These are phyloP conservation scores for Capsella bursapastoris DNA, from an alignment of 345 rosid genomes.

Conservation along the genomic window DNA sequence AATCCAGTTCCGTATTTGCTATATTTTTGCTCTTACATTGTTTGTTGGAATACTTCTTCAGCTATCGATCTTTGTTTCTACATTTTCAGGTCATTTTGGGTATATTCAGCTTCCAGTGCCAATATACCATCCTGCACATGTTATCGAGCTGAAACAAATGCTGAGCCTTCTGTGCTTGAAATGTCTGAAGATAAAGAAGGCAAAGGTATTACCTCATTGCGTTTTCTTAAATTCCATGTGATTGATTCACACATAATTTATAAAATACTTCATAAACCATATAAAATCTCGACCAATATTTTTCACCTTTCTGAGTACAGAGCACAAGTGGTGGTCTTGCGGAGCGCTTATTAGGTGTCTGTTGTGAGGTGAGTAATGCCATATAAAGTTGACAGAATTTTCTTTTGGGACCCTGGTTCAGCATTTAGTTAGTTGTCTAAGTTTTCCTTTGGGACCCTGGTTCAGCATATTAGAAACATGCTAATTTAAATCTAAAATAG, in stretches of 20 bases:
- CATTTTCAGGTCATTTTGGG: slow-evolving; percentile 87
- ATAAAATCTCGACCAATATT: slow-evolving; percentile 3
- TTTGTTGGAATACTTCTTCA: slow-evolving; percentile 7
- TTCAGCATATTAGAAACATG: slow-evolving; percentile 19
- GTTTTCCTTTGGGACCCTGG: slow-evolving; percentile 18
- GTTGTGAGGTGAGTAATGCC: slow-evolving; percentile 77
- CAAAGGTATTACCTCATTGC: slow-evolving; percentile 56
- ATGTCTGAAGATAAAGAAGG: slow-evolving; percentile 78
- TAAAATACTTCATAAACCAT: background rate
- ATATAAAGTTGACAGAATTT: slow-evolving; percentile 4
- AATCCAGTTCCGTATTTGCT: slow-evolving; percentile 26
- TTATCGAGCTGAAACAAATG: slow-evolving; percentile 73
- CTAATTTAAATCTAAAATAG: background rate
- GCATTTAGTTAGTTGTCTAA: slow-evolving; percentile 15
- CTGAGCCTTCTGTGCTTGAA: slow-evolving; percentile 83
- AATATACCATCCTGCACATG: slow-evolving; percentile 87
- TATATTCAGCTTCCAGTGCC: slow-evolving; percentile 82
- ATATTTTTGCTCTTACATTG: slow-evolving; percentile 2
- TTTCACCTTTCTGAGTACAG: slow-evolving; percentile 54
- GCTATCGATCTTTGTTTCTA: slow-evolving; percentile 36
- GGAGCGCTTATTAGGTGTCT: slow-evolving; percentile 67
- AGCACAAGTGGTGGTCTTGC: slow-evolving; percentile 63
- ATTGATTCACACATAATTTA: background rate
- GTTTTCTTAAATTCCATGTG: slow-evolving; percentile 16
- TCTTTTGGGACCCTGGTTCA: slow-evolving; percentile 16